phyloP scores from a whole-genome alignment of 805 yeast genomes.

The Saturnispora serradocipensis region DNA sequence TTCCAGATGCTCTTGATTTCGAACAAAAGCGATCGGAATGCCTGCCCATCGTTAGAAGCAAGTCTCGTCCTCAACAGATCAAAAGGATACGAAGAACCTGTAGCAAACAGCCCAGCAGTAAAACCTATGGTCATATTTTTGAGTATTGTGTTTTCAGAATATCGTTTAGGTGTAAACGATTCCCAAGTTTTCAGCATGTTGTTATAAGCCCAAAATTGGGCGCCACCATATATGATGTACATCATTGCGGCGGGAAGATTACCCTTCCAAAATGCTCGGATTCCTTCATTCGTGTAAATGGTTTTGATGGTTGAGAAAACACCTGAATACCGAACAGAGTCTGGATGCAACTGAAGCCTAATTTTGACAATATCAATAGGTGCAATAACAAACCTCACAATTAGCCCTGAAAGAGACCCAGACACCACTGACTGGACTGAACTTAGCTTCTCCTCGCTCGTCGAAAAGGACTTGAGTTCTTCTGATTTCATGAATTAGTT shows the following conservation, averaged over 20 bases:
- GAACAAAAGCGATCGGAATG: conserved; percentile 26
- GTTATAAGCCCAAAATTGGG: conserved; percentile 72
- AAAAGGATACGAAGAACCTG: conserved; percentile 73
- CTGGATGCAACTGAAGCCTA: conserved; percentile 53
- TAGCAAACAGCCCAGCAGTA: conserved; percentile 67
- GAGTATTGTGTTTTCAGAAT: conserved; percentile 25
- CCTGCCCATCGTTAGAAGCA: conserved; percentile 47
- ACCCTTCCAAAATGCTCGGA: conserved; percentile 87
- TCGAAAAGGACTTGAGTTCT: conserved; percentile 5
- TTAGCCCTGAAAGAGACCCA: conserved; percentile 63
- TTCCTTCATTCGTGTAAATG: conserved; percentile 46
- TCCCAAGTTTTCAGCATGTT: conserved; percentile 16
- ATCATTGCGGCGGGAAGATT: conserved; percentile 84
- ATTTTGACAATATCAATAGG: conserved; percentile 77
- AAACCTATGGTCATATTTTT: conserved; percentile 49
- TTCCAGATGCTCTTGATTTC: conserved; percentile 30
- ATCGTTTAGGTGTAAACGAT: background rate
- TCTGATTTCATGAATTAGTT: background rate
- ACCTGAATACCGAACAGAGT: conserved; percentile 27
- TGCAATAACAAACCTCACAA: conserved; percentile 46
- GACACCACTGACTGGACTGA: conserved; percentile 43
- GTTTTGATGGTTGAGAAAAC: conserved; percentile 30
- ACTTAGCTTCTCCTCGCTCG: conserved; percentile 13
- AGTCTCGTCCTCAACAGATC: conserved; percentile 83
- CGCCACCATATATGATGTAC: conserved; percentile 78